Base-by-base conservation (phyloP, 2,329 filamentous ascomycete genomes). In the Diaporthe ampelina region DNA sequence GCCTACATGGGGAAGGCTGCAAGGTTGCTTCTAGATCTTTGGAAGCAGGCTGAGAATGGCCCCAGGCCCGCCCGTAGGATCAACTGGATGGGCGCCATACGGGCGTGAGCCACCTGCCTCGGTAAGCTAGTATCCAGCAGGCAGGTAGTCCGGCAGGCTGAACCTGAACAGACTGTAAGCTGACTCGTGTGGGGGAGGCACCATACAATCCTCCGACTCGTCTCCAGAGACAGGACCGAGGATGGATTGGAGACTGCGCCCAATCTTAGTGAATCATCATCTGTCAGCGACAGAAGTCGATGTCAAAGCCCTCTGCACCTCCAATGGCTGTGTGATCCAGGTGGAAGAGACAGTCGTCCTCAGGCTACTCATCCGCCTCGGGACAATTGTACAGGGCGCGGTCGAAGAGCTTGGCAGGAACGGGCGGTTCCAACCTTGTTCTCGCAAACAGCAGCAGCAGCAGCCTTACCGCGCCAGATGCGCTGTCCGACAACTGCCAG, bases 281-380 rank as follows among this genome's bases (percentile, higher is more conserved):
- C 37, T 13, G 32, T 73, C 61, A 73, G 71, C 71, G 29, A 43
- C 43, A 69, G 57, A 58, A 24, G 37, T 58, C 29, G 40, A 56
- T 56, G 50, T 24, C 19, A n/a, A 13, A 7, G n/a, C 32, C 65
- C 48, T 43, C 52, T 17, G 15, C 26, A 10, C 52, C 29, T 26
- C 26, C 15, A 32, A 32, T 56, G 52, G 24, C 17, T 19, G 52
- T 19, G 26, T 29, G 52, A 32, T 3, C 19, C 52, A 21, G 19
- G 19, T 32, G n/a, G n/a, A 61, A 61, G 58, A 40, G n/a, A 61
- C 24, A 24, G 37, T 29, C 58, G 29, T 50, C 37, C 19, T 21
- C 58, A 61, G 58, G 24, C 40, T 48, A 21, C 48, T 32, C 29
- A 32, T 32, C 29, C 29, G 29, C 5, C 29, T 5, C n/a, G n/a